Base-by-base conservation (phyloP, 805 yeast species). In the Saccharomyces cerevisiae region DNA sequence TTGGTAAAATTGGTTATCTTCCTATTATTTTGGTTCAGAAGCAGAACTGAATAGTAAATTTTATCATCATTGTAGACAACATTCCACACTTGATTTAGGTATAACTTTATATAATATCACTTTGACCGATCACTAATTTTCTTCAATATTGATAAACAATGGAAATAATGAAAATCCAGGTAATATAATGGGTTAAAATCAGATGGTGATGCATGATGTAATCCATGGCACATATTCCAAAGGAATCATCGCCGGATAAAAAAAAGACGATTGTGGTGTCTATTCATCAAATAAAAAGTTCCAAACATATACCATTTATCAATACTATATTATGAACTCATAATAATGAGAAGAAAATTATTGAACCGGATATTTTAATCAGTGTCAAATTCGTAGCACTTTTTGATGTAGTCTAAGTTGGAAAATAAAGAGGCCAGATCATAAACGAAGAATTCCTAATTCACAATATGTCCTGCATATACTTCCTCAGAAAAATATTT, bases 151-250 rank as follows among this genome's bases (percentile, higher is more conserved):
- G 47, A 49, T 52, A 27, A 48, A n/a, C 28, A 17, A 17, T 36
- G 43, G 43, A 36, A 36, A 36, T 36, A 17, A 17, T 6, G 17
- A 36, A 17, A 36, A 36, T 36, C 24, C 43, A 8, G 43, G 43
- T 36, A 36, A 36, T 36, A 36, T 36, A 36, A 36, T 36, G 47
- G 46, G 36, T 36, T 59, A 53, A 49, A 54, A 32, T 88, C 96
- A 89, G 96, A 86, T 89, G 96, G 96, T 89, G 96, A 89, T 89
- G 96, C 96, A 89, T 89, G 96, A 82, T 73, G 61, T 75, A 75
- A 80, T 84, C 87, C 87, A 74, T 73, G 86, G 94, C 84, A 83
- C 94, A 87, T 78, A 77, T 70, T 72, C 67, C 24, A 43, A 41
- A 54, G 55, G 68, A 68, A 70, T 69, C 73, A 70, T 70, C 73